Evolutionary conservation across 441 rosid species (phyloP), one percentile per base, ranked within the genome.

Genomic region (Corymbia citriodora): DNA sequence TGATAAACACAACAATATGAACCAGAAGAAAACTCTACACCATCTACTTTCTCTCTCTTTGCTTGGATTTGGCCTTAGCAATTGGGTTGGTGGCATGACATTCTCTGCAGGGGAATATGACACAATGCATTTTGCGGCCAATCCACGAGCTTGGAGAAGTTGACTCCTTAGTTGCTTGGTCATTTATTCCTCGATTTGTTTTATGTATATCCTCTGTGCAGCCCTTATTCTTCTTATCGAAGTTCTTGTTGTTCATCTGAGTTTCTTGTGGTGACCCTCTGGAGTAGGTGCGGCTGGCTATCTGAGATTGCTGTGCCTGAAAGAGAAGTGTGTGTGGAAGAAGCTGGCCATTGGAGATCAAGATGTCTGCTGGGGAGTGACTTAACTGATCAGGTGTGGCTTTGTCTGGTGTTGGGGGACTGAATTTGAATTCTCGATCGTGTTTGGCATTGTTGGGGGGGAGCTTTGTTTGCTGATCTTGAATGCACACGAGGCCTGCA

Each of bases 401-500:
- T 55, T 91, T 65, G 55, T 74, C 59, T 13, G 89, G 45, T 52
- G 87, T 55, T 52, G 68, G 74, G 63, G 61, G 53, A 87, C 88
- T 70, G 61, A 93, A 93, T 92, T 92, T 92, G n/a, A 93, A 93
- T 21, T 93, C 93, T 52, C 40, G 91, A 54, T 88, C 89, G 5
- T 91, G 92, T 70, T 68, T 90, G 65, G 52, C 68, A 23, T 90
- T 54, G 45, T 89, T 36, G 50, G 90, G 88, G 59, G 90, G 63
- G 87, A 88, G 25, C 68, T 90, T 89, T 7, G 90, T 87, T 57
- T 90, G 91, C 91, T 91, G 93, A 87, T 93, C 95, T 90, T 93
- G 94, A 93, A 89, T 68, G 53, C 94, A 92, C 45, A 90, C 89
- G 85, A 93, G 92, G 87, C 93, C 90, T 74, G 96, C 45, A 49